Percentiles rank a stretch among this genome's conserved stretches.
phyloP scores from a whole-genome alignment of 1,284 basidiomycete genomes.

The Rhizoctonia solani region DNA sequence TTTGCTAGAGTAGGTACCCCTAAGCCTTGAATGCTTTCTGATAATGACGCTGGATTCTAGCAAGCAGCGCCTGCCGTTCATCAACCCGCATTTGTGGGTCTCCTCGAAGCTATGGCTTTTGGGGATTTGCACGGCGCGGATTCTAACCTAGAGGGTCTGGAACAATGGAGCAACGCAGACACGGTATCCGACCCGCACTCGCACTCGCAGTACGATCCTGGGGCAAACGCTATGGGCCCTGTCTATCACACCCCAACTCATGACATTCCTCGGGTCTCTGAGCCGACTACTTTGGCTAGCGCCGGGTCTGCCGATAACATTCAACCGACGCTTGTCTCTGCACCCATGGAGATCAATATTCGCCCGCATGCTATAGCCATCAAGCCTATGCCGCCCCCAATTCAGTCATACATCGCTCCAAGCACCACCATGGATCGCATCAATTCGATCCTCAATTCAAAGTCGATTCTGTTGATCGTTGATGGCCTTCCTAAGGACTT shows the following conservation, averaged over 20 bases:
- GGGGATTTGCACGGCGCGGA: conserved; percentile 18
- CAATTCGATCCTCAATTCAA: conserved; percentile 1
- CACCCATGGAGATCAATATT: neutral
- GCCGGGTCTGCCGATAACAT: neutral
- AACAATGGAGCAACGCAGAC: neutral
- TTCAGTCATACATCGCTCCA: conserved; percentile 3
- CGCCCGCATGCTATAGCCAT: conserved; percentile 20
- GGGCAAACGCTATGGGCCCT: neutral
- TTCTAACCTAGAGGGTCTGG: neutral
- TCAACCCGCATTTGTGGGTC: conserved; percentile 25
- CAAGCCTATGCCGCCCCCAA: conserved; percentile 26
- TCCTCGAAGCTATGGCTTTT: conserved; percentile 28
- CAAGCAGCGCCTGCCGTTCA: conserved; percentile 27
- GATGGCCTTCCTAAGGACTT: conserved; percentile 25
- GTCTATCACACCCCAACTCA: neutral
- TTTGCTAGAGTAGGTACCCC: conserved; percentile 8
- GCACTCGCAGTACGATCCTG: neutral
- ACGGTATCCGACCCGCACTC: neutral
- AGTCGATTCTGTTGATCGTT: conserved; percentile 14
- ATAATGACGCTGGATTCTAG: neutral
- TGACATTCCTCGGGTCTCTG: neutral
- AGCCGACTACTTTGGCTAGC: neutral
- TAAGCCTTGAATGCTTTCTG: neutral
- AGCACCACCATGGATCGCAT: conserved; percentile 1
- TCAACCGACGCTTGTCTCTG: neutral